Conservation (phyloP, 2,329 filamentous ascomycete genomes). For the Lithohypha guttulata region DNA sequence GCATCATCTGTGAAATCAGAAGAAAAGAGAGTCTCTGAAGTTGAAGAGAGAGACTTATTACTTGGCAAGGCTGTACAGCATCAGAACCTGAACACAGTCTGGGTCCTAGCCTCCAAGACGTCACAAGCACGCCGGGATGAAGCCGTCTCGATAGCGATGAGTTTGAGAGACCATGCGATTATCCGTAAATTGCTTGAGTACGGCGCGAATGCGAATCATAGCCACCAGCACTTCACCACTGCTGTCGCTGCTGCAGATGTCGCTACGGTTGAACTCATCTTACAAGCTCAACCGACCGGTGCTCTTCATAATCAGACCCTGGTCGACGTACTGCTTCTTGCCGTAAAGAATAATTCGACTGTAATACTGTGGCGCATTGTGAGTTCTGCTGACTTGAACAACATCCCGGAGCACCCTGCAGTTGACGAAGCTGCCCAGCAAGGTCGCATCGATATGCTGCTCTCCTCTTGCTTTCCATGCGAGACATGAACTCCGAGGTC, state of each 20-base stretch:
- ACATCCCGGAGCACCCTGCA: neutral
- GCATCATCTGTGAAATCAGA: neutral
- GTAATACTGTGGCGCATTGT: neutral
- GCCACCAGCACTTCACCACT: neutral
- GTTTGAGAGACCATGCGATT: neutral
- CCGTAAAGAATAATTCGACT: neutral
- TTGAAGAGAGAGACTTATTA: neutral
- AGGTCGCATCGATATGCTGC: neutral
- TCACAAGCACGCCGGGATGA: neutral
- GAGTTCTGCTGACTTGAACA: neutral
- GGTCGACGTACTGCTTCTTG: neutral
- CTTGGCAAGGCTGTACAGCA: neutral
- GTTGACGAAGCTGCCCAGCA: neutral
- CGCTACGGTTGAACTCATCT: neutral
- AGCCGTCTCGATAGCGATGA: neutral
- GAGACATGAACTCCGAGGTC: neutral
- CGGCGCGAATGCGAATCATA: neutral
- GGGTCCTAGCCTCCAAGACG: neutral
- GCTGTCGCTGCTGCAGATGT: neutral
- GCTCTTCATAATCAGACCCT: neutral
- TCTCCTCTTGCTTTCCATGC: neutral
- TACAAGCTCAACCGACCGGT: neutral
- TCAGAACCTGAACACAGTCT: neutral
- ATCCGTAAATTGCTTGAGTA: neutral
- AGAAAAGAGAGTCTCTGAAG: neutral